Evolutionary conservation across 257 asterid species (phyloP).

Genomic region (Jasminum sambac): DNA sequence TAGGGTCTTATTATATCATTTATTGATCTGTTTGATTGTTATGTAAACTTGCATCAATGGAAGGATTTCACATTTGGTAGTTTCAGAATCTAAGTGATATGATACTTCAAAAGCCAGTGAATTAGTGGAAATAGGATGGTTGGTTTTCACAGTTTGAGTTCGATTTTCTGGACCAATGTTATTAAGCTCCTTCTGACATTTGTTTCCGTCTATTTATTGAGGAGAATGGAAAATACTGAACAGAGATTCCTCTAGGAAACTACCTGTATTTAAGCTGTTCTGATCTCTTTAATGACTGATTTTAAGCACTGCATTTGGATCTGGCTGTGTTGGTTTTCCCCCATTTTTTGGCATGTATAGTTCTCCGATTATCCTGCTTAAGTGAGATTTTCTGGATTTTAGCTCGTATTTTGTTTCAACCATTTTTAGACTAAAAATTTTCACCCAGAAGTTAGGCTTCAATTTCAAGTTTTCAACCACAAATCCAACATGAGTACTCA

Average conservation of each 20-base stretch:
- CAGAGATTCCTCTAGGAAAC: constrained; percentile 1
- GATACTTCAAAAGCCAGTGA: constrained; percentile 12
- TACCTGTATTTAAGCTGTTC: constrained; percentile 6
- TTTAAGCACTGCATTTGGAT: background rate
- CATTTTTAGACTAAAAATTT: no score
- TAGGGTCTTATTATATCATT: constrained; percentile 12
- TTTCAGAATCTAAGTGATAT: constrained; percentile 3
- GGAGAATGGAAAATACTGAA: constrained; percentile 5
- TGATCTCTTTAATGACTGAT: background rate
- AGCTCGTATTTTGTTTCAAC: no score
- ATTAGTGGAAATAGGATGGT: constrained; percentile 8
- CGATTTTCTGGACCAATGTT: constrained; percentile 9
- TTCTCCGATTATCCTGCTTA: background rate
- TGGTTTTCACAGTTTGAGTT: constrained; percentile 1
- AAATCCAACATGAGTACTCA: no score
- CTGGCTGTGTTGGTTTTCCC: background rate
- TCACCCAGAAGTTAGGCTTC: no score
- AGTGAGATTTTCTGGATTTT: no score
- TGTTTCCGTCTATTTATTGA: background rate
- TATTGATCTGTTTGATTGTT: background rate
- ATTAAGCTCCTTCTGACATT: constrained; percentile 6
- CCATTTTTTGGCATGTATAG: background rate
- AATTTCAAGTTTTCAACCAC: no score
- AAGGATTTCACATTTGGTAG: background rate
- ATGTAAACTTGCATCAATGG: constrained; percentile 1